Evolutionary conservation across 2,329 filamentous ascomycete species (phyloP), one percentile per base, ranked within the genome.

Genomic region (Alternaria novae-zelandiae): DNA sequence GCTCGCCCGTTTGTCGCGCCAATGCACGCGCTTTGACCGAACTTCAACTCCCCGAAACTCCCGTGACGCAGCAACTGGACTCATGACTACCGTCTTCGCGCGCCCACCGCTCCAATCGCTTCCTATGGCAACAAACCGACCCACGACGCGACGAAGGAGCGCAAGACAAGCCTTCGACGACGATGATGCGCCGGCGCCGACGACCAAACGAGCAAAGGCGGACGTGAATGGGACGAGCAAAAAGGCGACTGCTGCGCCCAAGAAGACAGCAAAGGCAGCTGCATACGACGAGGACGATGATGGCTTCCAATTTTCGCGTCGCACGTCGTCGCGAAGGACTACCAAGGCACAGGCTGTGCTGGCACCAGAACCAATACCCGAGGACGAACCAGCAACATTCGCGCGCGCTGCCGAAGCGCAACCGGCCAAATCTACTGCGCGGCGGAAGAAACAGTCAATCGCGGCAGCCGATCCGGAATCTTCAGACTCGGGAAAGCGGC

Each of bases 241-340:
- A 68, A 77, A 72, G 64, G 67, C 69, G 51, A 80, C 76, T 49
- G 71, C 74, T 47, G 74, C 77, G 57, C 67, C 71, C 36, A 81
- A 72, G 69, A 81, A 79, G 71, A 72, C 75, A 43, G 64, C 78
- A 41, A 82, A 79, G 68, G 67, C 71, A 54, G 76, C 78, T 74
- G 82, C 81, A 55, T 83, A 83, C 64, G 80, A 82, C 20, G 82
- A 85, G 70, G 75, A 83, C 32, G 83, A 82, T 58, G 83, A 84
- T 59, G 84, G 79, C 28, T 86, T 86, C 68, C 76, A 80, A 45
- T 86, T 85, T 63, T 79, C 81, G 62, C 82, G 83, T 56, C 74
- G 77, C 51, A 77, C 74, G 5, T 75, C 74, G 3, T 75, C 78
- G 30, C 68, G 69, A 45, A 75, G 75, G 64, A 77, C 76, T 23